These are phyloP conservation scores for Scytalidium lignicola DNA, from an alignment of 2,329 filamentous ascomycete species.

Conservation along the genomic window DNA sequence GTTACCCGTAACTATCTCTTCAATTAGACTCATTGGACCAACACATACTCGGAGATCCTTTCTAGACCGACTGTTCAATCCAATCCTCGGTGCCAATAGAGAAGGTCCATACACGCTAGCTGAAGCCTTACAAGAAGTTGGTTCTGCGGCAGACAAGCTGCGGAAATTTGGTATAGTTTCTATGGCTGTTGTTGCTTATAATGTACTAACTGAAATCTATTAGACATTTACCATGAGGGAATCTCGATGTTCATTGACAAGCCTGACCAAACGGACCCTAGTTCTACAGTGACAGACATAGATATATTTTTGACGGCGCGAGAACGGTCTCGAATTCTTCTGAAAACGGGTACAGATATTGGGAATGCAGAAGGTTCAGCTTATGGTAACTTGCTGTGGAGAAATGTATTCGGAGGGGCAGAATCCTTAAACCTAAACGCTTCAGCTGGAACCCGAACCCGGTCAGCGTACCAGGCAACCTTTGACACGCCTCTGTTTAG, in stretches of 20 bases:
- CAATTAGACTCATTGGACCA: conserved; percentile 77
- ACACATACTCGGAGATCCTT: conserved; percentile 79
- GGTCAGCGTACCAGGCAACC: conserved; percentile 83
- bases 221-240: conserved; percentile 82
- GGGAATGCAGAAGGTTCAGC: conserved; percentile 93
- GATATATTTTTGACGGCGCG: conserved; percentile 73
- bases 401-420: conserved; percentile 91
- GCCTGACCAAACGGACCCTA: conserved; percentile 62
- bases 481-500: conserved; percentile 79
- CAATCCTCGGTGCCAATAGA: conserved; percentile 65
- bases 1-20: conserved; percentile 81
- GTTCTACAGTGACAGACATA: conserved; percentile 69
- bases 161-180: conserved; percentile 63
- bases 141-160: conserved; percentile 67
- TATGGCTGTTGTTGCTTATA: background rate
- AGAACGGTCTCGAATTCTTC: conserved; percentile 76
- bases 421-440: conserved; percentile 86
- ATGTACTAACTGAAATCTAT: conserved; percentile 13
- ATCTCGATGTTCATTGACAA: conserved; percentile 80
- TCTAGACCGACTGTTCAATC: conserved; percentile 74
- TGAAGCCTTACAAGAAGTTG: conserved; percentile 70
- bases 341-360: conserved; percentile 92
- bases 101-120: conserved; percentile 69
- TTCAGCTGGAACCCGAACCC: conserved; percentile 81
- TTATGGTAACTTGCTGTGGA: conserved; percentile 79